Percentiles rank a stretch among this genome's conserved stretches.
Conservation (phyloP, 805 yeast genomes). For the Monosporozyma unispora region DNA sequence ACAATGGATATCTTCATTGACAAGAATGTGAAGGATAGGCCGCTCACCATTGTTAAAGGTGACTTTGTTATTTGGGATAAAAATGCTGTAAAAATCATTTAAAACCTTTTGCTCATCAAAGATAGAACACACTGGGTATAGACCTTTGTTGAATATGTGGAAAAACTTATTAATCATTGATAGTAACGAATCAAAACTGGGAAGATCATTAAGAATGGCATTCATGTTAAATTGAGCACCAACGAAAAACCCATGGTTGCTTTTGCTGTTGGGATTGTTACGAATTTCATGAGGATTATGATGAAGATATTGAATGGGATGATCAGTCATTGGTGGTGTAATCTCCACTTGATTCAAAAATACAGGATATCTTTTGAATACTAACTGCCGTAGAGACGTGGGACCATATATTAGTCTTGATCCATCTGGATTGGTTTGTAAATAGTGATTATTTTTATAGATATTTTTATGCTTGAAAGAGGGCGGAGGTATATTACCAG, state of each 20-base stretch:
- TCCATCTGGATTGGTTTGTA: slow-evolving; percentile 15
- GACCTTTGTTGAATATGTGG: slow-evolving; percentile 6
- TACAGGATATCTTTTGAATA: neutral
- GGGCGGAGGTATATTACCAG: neutral
- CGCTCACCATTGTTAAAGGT: slow-evolving; percentile 5
- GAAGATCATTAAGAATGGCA: slow-evolving; percentile 9
- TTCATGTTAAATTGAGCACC: neutral
- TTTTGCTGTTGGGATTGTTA: too few relatives aligned
- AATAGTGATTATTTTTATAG: slow-evolving; percentile 7
- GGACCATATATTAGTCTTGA: slow-evolving; percentile 24
- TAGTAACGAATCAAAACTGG: slow-evolving; percentile 13
- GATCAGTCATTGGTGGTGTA: too few relatives aligned
- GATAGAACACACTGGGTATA: slow-evolving; percentile 9
- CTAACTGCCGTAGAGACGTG: slow-evolving; percentile 13
- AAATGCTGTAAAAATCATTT: slow-evolving; percentile 12
- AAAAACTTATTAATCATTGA: slow-evolving; percentile 11
- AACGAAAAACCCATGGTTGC: neutral
- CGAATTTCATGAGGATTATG: too few relatives aligned
- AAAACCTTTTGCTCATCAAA: slow-evolving; percentile 17
- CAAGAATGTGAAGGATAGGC: slow-evolving; percentile 5
- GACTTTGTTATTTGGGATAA: slow-evolving; percentile 7
- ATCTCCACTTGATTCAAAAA: neutral
- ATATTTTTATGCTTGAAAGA: slow-evolving; percentile 5
- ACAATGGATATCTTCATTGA: slow-evolving; percentile 7
- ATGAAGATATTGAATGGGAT: too few relatives aligned